Base-by-base conservation (phyloP, 2,329 filamentous ascomycete species). In the Fusarium avenaceum region DNA sequence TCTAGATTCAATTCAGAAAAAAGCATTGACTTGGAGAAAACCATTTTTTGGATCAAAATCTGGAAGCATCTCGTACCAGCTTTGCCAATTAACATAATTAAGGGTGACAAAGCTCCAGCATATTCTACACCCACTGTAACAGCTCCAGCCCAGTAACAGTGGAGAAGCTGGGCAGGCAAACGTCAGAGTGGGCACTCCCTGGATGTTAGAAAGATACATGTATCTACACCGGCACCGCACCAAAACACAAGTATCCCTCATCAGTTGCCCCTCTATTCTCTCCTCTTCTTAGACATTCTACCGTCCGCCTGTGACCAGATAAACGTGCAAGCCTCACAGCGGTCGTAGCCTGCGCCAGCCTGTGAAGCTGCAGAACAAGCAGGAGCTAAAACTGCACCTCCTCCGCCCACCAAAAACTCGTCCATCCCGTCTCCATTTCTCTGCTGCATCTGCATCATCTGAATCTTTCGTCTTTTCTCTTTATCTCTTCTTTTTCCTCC, bases 201-300 rank as follows among this genome's bases (percentile, higher is more conserved):
- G 46, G 22, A 10, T 43, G 49, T 54, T 70, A 70, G 54, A 14
- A 46, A 7, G 8, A 17, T 69, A 70, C 67, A 20, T 63, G 1
- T 7, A 35, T 1, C 3, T 4, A 2, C 4, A 17, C 40, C 42
- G 4, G 7, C 9, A 19, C 3, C 24, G 11, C 0, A 5, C 7
- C 5, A 9, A 26, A 10, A 39, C 6, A 3, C 13, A 70, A 39
- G 72, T 74, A 72, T 43, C 60, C 24, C 35, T 47, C 54, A 74
- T 72, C 71, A 63, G 42, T 20, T 67, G 63, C 70, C 66, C 68
- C 69, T 71, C 68, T 79, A 80, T 80, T 80, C 72, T 73, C 76
- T 78, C 52, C 49, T 59, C 59, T 82, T 82, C 80, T 81, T 76
- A 76, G 74, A 78, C 78, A 74, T 82, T 82, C 80, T 77, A 67